These are phyloP conservation scores for Russula vinacea DNA, from an alignment of 768 basidiomycete species.

Conservation along the genomic window DNA sequence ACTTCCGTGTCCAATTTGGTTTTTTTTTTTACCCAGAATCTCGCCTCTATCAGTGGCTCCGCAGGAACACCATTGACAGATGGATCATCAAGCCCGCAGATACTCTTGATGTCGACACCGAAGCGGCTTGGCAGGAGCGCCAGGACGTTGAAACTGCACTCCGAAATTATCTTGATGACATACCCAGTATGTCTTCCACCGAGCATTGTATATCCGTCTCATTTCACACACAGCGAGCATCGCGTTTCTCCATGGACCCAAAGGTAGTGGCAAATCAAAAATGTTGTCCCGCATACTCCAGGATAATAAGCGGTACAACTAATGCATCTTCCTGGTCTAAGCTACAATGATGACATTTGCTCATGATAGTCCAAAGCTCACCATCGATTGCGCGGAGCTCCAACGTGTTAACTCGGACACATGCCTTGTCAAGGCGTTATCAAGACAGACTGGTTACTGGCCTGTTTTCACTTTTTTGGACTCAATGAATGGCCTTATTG, in stretches of 20 bases:
- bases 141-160: constrained; percentile 69
- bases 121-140: constrained; percentile 80
- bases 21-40: constrained; percentile 49
- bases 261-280: constrained; percentile 73
- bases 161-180: constrained; percentile 69
- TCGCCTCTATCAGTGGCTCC: constrained; percentile 73
- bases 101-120: constrained; percentile 31
- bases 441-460: constrained; percentile 83
- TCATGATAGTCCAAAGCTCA: constrained; percentile 40
- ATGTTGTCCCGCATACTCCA: constrained; percentile 55
- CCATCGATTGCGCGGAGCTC: constrained; percentile 82
- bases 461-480: constrained; percentile 85
- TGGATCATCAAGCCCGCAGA: constrained; percentile 36
- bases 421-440: constrained; percentile 63
- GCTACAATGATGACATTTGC: constrained; percentile 46
- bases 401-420: constrained; percentile 67
- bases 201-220: background rate
- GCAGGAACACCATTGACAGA: constrained; percentile 55
- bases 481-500: constrained; percentile 77
- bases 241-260: constrained; percentile 77
- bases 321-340: constrained; percentile 1
- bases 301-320: constrained; percentile 48
- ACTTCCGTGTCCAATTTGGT: background rate
- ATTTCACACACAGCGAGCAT: constrained; percentile 52
- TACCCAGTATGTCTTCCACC: constrained; percentile 53